Evolutionary conservation across 768 basidiomycete species (phyloP), one percentile per base, ranked within the genome.

Genomic region (Amanita brunnescens): DNA sequence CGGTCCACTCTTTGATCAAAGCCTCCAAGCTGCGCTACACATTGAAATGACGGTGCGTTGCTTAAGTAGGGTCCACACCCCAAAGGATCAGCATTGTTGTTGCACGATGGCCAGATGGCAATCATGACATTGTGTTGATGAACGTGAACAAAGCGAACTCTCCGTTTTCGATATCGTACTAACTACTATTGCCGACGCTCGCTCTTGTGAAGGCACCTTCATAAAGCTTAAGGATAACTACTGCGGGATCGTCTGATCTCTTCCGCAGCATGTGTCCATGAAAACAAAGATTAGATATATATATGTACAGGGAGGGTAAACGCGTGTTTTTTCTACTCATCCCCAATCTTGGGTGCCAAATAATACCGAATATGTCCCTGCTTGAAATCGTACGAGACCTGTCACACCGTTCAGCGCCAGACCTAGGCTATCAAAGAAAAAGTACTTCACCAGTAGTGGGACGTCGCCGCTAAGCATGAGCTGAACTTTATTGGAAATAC

Each of bases 391-490:
- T 93, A 98, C 34, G 85, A 82, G 38, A 93, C 89, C 89, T 91
- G 56, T 5, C n/a, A 46, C 32, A 54, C 34, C 40, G 61, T 59
- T 51, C 39, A 70, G 18, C n/a, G 42, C 13, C 5, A 21, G 7
- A 13, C 18, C 21, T 13, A 10, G 30, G n/a, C n/a, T n/a, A 14
- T 41, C 48, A 33, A 8, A 38, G 14, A 24, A 30, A 49, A 51
- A 18, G 42, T 16, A 48, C 37, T 82, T 64, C 41, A 91, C 90
- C 50, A 95, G 76, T 44, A 95, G 71, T 2, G 92, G 92, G 0
- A 95, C 91, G 30, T 95, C 92, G 63, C 88, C 91, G 67, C 84
- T 88, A 84, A 96, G 83, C 78, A 86, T 86, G 20, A 96, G 77
- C 62, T 83, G 79, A 32, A 94, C 92, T 23, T 73, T 78, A 55